These are phyloP conservation scores for Mycena vitilis DNA, from an alignment of 768 basidiomycete species.

Conservation along the genomic window DNA sequence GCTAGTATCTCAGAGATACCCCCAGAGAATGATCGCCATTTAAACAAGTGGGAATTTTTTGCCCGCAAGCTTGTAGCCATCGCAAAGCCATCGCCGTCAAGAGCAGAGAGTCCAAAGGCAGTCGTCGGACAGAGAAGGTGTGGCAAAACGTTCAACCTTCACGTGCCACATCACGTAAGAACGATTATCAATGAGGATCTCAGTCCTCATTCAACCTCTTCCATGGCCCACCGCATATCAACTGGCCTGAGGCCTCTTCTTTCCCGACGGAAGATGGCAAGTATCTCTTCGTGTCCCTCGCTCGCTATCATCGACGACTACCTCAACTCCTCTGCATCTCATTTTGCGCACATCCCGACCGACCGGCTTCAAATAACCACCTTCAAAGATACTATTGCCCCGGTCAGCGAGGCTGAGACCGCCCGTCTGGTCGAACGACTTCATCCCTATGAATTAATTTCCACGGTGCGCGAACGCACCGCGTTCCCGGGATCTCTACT, in stretches of 20 bases:
- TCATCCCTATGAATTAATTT: conserved; percentile 1
- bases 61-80: too few species aligned
- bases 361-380: conserved; percentile 3
- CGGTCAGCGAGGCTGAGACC: not conserved
- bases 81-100: too few species aligned
- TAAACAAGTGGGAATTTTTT: too few species aligned
- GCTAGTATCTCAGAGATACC: too few species aligned
- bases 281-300: conserved; percentile 7
- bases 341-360: conserved; percentile 13
- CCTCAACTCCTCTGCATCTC: conserved; percentile 7
- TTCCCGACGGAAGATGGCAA: conserved; percentile 1
- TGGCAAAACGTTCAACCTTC: too few species aligned
- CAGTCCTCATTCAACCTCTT: too few species aligned
- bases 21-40: too few species aligned
- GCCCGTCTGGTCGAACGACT: conserved; percentile 11
- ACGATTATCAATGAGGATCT: too few species aligned
- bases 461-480: conserved; percentile 10
- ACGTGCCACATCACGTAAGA: too few species aligned
- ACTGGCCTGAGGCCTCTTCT: conserved; percentile 1
- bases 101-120: too few species aligned
- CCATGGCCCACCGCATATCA: not conserved
- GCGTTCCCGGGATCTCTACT: conserved; percentile 2
- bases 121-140: too few species aligned
- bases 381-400: conserved; percentile 5
- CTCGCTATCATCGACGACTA: conserved; percentile 24